Evolutionary conservation across 805 yeast genomes (phyloP).

Genomic region (Peterozyma toletana): DNA sequence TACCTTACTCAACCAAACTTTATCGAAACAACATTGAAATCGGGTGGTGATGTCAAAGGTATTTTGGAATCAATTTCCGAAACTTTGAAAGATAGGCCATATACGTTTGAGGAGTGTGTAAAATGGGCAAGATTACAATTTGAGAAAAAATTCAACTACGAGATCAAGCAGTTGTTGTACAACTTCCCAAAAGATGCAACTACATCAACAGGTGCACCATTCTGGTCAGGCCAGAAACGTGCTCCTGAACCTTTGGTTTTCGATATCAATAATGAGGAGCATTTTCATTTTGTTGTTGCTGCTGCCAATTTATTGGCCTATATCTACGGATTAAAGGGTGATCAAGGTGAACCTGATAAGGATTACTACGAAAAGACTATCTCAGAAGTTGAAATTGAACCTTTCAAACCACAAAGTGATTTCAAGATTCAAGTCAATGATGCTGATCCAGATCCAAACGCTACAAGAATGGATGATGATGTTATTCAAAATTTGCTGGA

Average conservation of each 20-base stretch:
- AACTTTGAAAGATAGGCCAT: constrained; percentile 75
- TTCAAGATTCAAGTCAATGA: constrained; percentile 80
- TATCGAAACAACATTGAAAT: constrained; percentile 86
- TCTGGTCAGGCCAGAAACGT: constrained; percentile 98
- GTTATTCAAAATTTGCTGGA: constrained; percentile 65
- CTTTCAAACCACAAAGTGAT: constrained; percentile 70
- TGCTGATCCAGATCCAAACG: constrained; percentile 71
- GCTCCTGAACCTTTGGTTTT: constrained; percentile 85
- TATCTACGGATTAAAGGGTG: constrained; percentile 85
- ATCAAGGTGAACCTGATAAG: constrained; percentile 41
- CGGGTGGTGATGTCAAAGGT: constrained; percentile 85
- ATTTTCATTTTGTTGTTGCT: constrained; percentile 75
- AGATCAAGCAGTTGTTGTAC: constrained; percentile 81
- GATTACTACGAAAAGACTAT: constrained; percentile 48
- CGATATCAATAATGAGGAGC: constrained; percentile 69
- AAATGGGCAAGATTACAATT: constrained; percentile 92
- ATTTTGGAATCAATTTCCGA: constrained; percentile 74
- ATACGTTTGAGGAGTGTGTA: constrained; percentile 87
- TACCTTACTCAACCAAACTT: constrained; percentile 88
- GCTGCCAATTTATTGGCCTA: constrained; percentile 90
- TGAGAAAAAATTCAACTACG: constrained; percentile 78
- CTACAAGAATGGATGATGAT: constrained; percentile 43
- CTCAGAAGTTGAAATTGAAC: constrained; percentile 39
- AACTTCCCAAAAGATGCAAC: constrained; percentile 94
- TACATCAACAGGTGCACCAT: constrained; percentile 85